Conservation (phyloP, 2,329 filamentous ascomycete genomes). For the Diplodia scrobiculata region DNA sequence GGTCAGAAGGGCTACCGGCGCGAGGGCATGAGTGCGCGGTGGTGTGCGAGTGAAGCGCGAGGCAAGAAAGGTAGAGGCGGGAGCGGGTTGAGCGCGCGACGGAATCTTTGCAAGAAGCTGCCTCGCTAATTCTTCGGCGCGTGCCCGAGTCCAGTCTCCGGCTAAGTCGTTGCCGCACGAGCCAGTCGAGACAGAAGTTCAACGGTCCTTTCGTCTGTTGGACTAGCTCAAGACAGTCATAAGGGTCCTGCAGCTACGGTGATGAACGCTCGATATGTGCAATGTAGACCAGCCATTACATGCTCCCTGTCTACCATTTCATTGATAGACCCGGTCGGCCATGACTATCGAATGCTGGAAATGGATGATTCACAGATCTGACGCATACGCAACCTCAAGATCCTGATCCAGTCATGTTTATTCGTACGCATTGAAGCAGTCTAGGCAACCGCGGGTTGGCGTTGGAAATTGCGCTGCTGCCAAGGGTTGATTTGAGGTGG, state of each 20-base stretch:
- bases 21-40: constrained; percentile 23
- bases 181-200: background rate
- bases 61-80: constrained; percentile 8
- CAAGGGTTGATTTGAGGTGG: background rate
- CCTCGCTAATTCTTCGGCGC: constrained; percentile 12
- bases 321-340: background rate
- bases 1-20: constrained; percentile 22
- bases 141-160: background rate
- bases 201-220: background rate
- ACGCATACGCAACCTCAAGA: background rate
- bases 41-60: constrained; percentile 5
- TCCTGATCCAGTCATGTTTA: background rate
- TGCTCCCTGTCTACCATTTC: background rate
- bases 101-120: constrained; percentile 18
- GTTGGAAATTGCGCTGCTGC: background rate
- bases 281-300: too few species aligned
- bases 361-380: constrained; percentile 2
- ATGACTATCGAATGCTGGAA: background rate
- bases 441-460: background rate
- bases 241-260: background rate
- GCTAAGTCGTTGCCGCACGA: constrained; percentile 14
- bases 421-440: background rate
- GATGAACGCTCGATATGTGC: background rate
- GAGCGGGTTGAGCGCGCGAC: constrained; percentile 3
- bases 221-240: background rate